phyloP scores from a whole-genome alignment of 352 stramenopile species.

The Phytopythium chamaehyphon region DNA sequence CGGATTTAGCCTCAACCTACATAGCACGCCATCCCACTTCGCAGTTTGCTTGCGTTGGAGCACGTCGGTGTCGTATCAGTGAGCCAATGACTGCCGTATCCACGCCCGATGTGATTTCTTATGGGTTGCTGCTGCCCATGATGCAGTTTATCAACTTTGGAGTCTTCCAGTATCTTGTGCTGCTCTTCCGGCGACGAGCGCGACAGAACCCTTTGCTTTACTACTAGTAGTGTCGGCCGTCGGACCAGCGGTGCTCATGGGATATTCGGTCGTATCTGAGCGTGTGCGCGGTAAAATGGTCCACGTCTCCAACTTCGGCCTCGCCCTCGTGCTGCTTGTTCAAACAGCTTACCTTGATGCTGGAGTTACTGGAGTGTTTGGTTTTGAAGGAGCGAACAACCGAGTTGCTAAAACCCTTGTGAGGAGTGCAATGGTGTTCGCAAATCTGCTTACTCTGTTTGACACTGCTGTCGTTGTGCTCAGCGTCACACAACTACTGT shows the following conservation, averaged over 20 bases:
- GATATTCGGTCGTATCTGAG: slow-evolving; percentile 9
- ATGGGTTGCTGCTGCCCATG: slow-evolving; percentile 14
- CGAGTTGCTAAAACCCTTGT: not conserved
- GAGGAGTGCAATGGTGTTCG: slow-evolving; percentile 7
- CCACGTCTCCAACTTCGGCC: slow-evolving; percentile 21
- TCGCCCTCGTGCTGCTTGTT: slow-evolving; percentile 21
- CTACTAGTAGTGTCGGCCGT: slow-evolving; percentile 11
- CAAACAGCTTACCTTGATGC: slow-evolving; percentile 11
- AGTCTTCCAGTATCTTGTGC: slow-evolving; percentile 26
- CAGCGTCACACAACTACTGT: slow-evolving; percentile 14
- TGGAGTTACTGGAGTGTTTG: not conserved
- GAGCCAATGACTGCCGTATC: not conserved
- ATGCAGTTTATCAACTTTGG: slow-evolving; percentile 22
- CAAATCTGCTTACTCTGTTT: slow-evolving; percentile 21
- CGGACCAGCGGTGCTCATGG: slow-evolving; percentile 14
- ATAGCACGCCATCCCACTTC: not conserved
- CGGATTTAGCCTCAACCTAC: no score
- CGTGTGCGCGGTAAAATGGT: slow-evolving; percentile 9
- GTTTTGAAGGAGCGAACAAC: not conserved
- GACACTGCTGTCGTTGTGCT: slow-evolving; percentile 14
- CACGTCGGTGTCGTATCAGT: not conserved
- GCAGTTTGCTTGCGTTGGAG: not conserved
- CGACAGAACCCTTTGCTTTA: slow-evolving; percentile 17
- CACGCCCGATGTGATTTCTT: not conserved
- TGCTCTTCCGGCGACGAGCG: slow-evolving; percentile 19